Evolutionary conservation across 805 yeast species (phyloP), one percentile per base, ranked within the genome.

Genomic region (Danielozyma ontarioensis): DNA sequence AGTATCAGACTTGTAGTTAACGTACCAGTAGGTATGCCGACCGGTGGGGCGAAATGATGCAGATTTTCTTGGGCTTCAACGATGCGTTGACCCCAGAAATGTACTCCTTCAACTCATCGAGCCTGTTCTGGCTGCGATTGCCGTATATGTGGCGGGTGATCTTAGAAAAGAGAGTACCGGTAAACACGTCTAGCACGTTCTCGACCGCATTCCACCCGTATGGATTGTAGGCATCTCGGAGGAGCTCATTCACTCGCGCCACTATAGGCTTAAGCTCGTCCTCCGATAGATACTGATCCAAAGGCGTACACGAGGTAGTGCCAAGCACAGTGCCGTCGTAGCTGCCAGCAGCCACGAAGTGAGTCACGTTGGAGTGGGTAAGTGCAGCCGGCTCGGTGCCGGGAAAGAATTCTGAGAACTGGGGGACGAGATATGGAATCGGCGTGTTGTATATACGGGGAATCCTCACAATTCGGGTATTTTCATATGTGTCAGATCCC

Each of bases 351-450:
- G 71, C 62, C 1, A 41, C 46, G 44, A 70, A 74, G 2, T 29
- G 25, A 12, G 28, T 34, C 16, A 32, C 30, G 15, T 28, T 15
- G 2, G 34, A 41, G 13, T 37, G 39, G 4, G 38, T 34, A 26
- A 75, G 51, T 0, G 84, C 84, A 2, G 80, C 86, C 2, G 79
- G 75, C 45, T 82, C 88, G 2, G 29, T 40, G 0, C 89, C 89
- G 0, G 88, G 88, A 0, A 68, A 41, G 6, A 39, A 50, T 1
- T 52, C 51, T 6, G 83, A 76, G 49, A 81, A 82, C 41, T 66
- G 73, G 2, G 88, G 87, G 13, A 64, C 59, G 21, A 57, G 24
- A 37, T 68, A 69, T 3, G 67, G 59, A 7, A 46, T 51, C 5
- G 22, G 34, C 13, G 49, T 44, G 13, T 59, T 58, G 35, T 68